Base-by-base conservation (phyloP, 768 basidiomycete genomes). In the Lactarius indigo region DNA sequence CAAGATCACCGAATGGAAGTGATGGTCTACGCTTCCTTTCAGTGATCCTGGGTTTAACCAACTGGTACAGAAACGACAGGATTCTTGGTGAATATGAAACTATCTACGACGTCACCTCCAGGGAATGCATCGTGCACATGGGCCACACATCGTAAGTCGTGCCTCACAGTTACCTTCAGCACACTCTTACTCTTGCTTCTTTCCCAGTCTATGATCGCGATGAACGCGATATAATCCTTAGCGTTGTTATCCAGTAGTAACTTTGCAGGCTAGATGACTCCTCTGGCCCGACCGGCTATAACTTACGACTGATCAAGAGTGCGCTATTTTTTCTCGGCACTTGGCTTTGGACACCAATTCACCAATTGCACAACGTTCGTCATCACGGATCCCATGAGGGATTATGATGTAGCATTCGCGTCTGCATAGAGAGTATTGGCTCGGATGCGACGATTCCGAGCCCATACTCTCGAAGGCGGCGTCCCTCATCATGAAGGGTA, bases 381-480 rank as follows among this genome's bases (percentile, higher is more conserved):
- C 2, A 4, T 35, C 35, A 35, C 1, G 35, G 31, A 31, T 31
- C 3, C 31, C 31, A 31, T 31, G 31, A 31, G 31, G 31, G 31
- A 31, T 31, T 31, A 31, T 4, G 3, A 31, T 31, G 31, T 31
- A 4, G 31, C 31, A 33, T 33, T 33, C 31, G 1, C 7, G 7
- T 33, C 31, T 33, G 7, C 31, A 1, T 33, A 31, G 33, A 33
- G 31, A 9, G 9, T 10, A 33, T 3, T 33, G 33, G 33, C 9
- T 33, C 2, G 9, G 33, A 33, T 33, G 33, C 33, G 1, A 33
- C 33, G 2, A 33, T 10, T 5, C 31, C 7, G 57, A 58, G 20
- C 57, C 57, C 17, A 58, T 58, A n/a, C 57, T 37, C 13, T 58
- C 20, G 10, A 31, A 58, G 37, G 57, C 57, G n/a, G 57, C 57